Conservation (phyloP, 768 basidiomycete genomes). For the Gyrodon lividus region DNA sequence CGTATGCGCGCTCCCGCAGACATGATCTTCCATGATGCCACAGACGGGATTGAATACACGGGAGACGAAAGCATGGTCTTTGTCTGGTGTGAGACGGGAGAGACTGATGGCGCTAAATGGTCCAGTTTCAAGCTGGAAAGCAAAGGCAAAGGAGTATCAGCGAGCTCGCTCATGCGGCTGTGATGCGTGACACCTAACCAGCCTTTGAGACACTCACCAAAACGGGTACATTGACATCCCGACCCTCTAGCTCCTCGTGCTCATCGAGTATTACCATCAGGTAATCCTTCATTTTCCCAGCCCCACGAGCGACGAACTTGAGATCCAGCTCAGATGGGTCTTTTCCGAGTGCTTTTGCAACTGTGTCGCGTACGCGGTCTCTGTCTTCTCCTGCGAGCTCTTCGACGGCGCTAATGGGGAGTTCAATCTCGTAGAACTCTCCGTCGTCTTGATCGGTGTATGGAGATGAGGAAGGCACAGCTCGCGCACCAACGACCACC, state of each 20-base stretch:
- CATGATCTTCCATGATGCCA: slow-evolving; percentile 44
- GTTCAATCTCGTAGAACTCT: slow-evolving; percentile 34
- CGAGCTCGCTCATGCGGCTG: background rate
- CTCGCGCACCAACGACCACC: slow-evolving; percentile 24
- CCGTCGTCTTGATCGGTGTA: slow-evolving; percentile 1
- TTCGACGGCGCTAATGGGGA: slow-evolving; percentile 31
- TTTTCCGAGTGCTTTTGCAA: slow-evolving; percentile 39
- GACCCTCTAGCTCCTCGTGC: slow-evolving; percentile 34
- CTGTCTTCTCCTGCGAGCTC: slow-evolving; percentile 32
- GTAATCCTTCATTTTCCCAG: slow-evolving; percentile 33
- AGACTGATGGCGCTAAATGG: slow-evolving; percentile 34
- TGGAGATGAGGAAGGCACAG: background rate
- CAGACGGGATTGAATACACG: slow-evolving; percentile 47
- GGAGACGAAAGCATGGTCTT: slow-evolving; percentile 42
- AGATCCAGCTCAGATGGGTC: slow-evolving; percentile 29
- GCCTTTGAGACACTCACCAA: slow-evolving; percentile 28
- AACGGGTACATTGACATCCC: slow-evolving; percentile 29
- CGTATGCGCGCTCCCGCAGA: slow-evolving; percentile 55
- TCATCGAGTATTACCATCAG: slow-evolving; percentile 44
- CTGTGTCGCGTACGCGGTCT: slow-evolving; percentile 25
- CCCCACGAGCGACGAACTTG: slow-evolving; percentile 39
- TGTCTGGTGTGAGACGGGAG: slow-evolving; percentile 35
- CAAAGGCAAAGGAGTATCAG: too few species aligned
- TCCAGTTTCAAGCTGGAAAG: slow-evolving; percentile 17
- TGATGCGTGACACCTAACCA: too few species aligned